These are phyloP conservation scores for Paxillus involutus DNA, from an alignment of 768 basidiomycete species.

Conservation along the genomic window DNA sequence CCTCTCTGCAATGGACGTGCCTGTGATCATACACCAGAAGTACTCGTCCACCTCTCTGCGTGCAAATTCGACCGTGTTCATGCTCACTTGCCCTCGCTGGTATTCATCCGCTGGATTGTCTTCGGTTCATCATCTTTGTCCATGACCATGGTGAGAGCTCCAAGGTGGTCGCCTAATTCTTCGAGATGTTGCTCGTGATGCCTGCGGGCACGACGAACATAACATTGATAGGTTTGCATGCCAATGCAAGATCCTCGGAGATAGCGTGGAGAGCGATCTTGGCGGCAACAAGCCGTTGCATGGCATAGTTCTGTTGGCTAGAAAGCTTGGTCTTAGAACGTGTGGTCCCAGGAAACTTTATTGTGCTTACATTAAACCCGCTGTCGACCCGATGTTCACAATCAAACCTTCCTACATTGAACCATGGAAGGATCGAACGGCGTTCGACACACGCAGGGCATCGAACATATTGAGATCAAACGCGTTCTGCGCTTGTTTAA, in stretches of 20 bases:
- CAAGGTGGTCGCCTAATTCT: conserved; percentile 46
- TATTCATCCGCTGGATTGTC: conserved; percentile 52
- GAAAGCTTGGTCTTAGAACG: neutral
- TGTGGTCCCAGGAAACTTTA: neutral
- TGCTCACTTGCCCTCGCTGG: conserved; percentile 50
- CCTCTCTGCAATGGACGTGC: too few species aligned
- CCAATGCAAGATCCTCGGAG: conserved; percentile 68
- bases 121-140: conserved; percentile 54
- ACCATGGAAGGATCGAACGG: conserved; percentile 73
- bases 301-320: conserved; percentile 53
- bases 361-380: conserved; percentile 53
- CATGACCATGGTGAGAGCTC: conserved; percentile 49
- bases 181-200: conserved; percentile 63
- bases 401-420: conserved; percentile 57
- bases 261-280: conserved; percentile 62
- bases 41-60: conserved; percentile 44
- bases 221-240: conserved; percentile 69
- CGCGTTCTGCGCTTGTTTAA: conserved; percentile 48
- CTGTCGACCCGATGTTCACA: conserved; percentile 73
- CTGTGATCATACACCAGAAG: too few species aligned
- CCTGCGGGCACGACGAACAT: conserved; percentile 68
- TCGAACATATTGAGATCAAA: conserved; percentile 72
- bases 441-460: conserved; percentile 57
- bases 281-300: conserved; percentile 65
- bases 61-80: conserved; percentile 56